Percentiles rank a stretch among this genome's conserved stretches.
Evolutionary conservation across 192 early-diverging fungal species (phyloP).

Genomic region (Rhizophagus clarus): DNA sequence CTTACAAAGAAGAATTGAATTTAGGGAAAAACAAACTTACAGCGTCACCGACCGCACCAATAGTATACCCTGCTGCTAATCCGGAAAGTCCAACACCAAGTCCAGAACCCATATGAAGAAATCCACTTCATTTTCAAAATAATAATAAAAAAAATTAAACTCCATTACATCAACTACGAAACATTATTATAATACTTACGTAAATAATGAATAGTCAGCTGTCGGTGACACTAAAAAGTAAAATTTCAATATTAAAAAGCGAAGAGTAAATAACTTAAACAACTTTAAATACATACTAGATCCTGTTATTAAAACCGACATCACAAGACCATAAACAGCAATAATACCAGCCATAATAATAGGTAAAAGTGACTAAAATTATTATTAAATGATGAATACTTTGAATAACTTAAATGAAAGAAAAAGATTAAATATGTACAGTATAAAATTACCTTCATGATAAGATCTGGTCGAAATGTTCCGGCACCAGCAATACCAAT

Average conservation of each 20-base stretch:
- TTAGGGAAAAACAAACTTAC: constrained; percentile 43
- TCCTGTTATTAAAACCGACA: constrained; percentile 87
- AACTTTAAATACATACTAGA: constrained; percentile 59
- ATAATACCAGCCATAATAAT: constrained; percentile 99
- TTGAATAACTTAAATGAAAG: not conserved
- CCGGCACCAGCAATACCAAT: constrained; percentile 95
- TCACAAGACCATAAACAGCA: constrained; percentile 97
- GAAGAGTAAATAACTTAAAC: constrained; percentile 42
- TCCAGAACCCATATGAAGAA: constrained; percentile 93
- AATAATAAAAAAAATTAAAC: not conserved
- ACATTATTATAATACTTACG: constrained; percentile 13
- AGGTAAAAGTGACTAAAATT: constrained; percentile 74
- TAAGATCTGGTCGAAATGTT: constrained; percentile 89
- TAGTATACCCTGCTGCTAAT: constrained; percentile 93
- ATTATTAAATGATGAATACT: no score
- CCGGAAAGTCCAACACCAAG: constrained; percentile 89
- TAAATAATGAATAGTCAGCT: constrained; percentile 28
- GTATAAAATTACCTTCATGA: constrained; percentile 64
- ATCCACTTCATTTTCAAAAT: constrained; percentile 62
- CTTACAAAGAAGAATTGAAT: not conserved
- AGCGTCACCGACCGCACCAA: constrained; percentile 96
- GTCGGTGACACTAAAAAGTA: constrained; percentile 34
- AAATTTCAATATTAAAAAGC: not conserved
- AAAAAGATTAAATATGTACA: not conserved
- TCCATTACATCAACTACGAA: not conserved